phyloP scores from a whole-genome alignment of 257 asterid species.

The Solanum chmielewskii region DNA sequence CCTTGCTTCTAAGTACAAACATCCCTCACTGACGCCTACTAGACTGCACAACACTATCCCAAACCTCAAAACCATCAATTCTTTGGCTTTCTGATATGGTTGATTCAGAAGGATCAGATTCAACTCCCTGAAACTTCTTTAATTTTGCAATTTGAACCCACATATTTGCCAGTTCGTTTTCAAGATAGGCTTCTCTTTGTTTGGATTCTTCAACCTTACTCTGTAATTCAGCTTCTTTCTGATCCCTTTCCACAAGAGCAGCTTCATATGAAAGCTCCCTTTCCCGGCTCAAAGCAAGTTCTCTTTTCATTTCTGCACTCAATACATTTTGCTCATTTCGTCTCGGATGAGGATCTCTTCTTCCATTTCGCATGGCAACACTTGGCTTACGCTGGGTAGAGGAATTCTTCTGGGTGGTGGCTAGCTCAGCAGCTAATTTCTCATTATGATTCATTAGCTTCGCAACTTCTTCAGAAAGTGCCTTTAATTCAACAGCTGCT shows the following conservation, averaged over 20 bases:
- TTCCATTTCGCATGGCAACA: slow-evolving; percentile 42
- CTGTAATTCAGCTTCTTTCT: slow-evolving; percentile 65
- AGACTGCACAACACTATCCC: neutral
- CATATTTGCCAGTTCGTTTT: slow-evolving; percentile 96
- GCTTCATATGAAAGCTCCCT: slow-evolving; percentile 77
- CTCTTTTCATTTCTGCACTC: slow-evolving; percentile 57
- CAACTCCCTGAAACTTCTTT: slow-evolving; percentile 55
- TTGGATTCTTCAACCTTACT: slow-evolving; percentile 84
- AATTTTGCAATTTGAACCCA: slow-evolving; percentile 91
- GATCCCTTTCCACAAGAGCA: slow-evolving; percentile 61
- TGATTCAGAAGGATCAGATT: slow-evolving; percentile 31
- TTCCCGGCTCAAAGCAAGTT: slow-evolving; percentile 62
- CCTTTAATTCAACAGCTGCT: slow-evolving; percentile 94
- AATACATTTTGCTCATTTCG: slow-evolving; percentile 33
- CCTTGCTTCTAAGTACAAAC: neutral
- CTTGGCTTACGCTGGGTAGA: slow-evolving; percentile 59
- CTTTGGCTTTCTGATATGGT: slow-evolving; percentile 12
- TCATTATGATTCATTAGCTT: slow-evolving; percentile 92
- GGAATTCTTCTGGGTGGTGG: slow-evolving; percentile 49
- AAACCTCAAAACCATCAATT: slow-evolving; percentile 25
- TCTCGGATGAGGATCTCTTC: slow-evolving; percentile 49
- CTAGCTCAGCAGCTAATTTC: slow-evolving; percentile 58
- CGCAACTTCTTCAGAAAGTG: slow-evolving; percentile 94
- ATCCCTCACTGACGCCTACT: neutral
- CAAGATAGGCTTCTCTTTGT: slow-evolving; percentile 89